Base-by-base conservation (phyloP, 2,329 filamentous ascomycete genomes). In the Paracorniculantispora psalliotae region DNA sequence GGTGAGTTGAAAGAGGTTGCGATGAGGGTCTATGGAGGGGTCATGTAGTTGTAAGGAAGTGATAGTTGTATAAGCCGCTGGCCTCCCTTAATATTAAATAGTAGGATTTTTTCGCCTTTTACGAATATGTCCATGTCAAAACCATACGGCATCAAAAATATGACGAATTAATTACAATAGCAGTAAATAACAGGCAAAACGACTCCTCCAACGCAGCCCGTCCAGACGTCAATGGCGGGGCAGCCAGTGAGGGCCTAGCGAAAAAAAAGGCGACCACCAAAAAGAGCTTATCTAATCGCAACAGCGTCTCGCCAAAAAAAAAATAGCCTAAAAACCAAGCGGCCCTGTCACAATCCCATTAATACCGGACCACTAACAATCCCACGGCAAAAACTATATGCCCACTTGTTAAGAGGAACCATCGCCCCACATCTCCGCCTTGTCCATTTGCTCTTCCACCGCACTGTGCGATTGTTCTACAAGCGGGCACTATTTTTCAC, bases 251-350 rank as follows among this genome's bases (percentile, higher is more conserved):
- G 41, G 43, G 52, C 43, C 43, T 19, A 23, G 28, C 53, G 37
- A 57, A 57, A 57, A 57, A 53, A 52, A 44, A 30, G 26, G 5
- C 25, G 15, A 28, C 28, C 55, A 30, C 28, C 23, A 23, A 30
- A 26, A 50, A 26, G 28, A 26, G 43, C 50, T 54, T 59, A 59
- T 59, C 57, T 59, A 59, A 59, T 59, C 57, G 43, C 25, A n/a
- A 23, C 25, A 49, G 46, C 41, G 21, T 33, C 28, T 48, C 41
- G 30, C 44, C 33, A 46, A 48, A 49, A 30, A 39, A 43, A 49
- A 39, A 49, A 49, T 35, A 13, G 8, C 25, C 26, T 13, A 3
- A 39, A 8, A 35, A 23, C 26, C 17, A 17, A 26, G 8, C 23
- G 41, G 23, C 17, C 28, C 19, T 41, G 39, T 21, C 43, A 23